Conservation (phyloP, 768 basidiomycete species). For the Boletus subparvulus region DNA sequence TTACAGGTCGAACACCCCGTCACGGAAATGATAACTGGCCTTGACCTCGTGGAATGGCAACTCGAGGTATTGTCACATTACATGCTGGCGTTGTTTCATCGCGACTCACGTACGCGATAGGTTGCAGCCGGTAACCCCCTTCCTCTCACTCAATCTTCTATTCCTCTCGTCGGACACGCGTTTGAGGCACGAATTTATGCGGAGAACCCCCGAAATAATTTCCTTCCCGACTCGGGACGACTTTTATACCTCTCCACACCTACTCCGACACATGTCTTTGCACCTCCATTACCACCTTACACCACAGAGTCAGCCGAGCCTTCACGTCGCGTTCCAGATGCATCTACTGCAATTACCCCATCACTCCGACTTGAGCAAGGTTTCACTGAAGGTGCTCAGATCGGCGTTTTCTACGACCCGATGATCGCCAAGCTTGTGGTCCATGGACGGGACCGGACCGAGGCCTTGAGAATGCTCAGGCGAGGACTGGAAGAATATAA, state of each 20-base stretch:
- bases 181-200: conserved; percentile 97
- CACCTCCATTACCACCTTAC: conserved; percentile 42
- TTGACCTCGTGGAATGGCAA: conserved; percentile 96
- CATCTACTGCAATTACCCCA: conserved; percentile 40
- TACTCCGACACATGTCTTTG: conserved; percentile 65
- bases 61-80: conserved; percentile 55
- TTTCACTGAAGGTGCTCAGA: conserved; percentile 74
- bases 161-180: conserved; percentile 88
- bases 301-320: conserved; percentile 22
- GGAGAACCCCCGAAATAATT: conserved; percentile 90
- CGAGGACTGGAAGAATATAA: conserved; percentile 85
- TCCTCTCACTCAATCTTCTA: conserved; percentile 70
- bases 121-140: conserved; percentile 88
- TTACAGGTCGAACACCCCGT: conserved; percentile 91
- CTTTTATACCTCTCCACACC: conserved; percentile 83
- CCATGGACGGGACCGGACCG: conserved; percentile 78
- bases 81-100: background rate
- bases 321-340: conserved; percentile 22
- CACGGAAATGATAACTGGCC: conserved; percentile 92
- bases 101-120: conserved; percentile 32
- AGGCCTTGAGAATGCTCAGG: conserved; percentile 78
- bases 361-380: conserved; percentile 88
- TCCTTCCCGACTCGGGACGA: conserved; percentile 87
- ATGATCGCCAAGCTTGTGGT: conserved; percentile 93
- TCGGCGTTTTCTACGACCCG: conserved; percentile 88